phyloP scores from a whole-genome alignment of 495 filamentous ascomycete species.

The Trichoderma reesei region DNA sequence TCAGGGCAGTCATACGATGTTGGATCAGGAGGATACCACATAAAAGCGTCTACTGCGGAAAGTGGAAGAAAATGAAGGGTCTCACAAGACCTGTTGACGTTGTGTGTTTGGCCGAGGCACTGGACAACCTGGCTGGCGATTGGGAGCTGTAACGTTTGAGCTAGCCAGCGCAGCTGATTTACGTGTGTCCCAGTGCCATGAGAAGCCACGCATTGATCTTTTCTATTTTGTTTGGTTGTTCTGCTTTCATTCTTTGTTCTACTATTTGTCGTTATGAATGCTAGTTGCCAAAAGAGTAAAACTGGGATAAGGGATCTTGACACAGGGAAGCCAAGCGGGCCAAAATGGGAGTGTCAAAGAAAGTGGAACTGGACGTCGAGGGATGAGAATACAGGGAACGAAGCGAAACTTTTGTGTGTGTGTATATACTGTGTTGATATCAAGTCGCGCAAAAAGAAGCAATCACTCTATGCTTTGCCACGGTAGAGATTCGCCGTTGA shows the following conservation, averaged over 20 bases:
- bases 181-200: too few relatives aligned
- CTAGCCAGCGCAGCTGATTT: not conserved
- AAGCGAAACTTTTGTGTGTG: too few relatives aligned
- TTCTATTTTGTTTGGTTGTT: not conserved
- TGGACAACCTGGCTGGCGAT: not conserved
- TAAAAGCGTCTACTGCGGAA: not conserved
- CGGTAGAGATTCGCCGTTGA: not conserved
- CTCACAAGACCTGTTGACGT: not conserved
- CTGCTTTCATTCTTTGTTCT: not conserved
- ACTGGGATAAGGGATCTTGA: not conserved
- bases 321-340: not conserved
- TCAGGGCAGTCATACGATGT: not conserved
- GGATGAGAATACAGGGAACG: not conserved
- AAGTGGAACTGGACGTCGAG: too few relatives aligned
- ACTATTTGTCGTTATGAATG: not conserved
- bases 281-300: not conserved
- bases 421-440: not conserved
- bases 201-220: not conserved
- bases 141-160: not conserved
- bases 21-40: not conserved
- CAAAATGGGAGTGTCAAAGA: too few relatives aligned
- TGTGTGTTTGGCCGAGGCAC: not conserved
- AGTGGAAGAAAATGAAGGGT: not conserved
- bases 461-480: conserved; percentile 1
- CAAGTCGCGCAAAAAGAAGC: not conserved